Percentiles rank a stretch among this genome's conserved stretches.
Conservation (phyloP, 2,329 filamentous ascomycete genomes). For the Paramyrothecium sp. region DNA sequence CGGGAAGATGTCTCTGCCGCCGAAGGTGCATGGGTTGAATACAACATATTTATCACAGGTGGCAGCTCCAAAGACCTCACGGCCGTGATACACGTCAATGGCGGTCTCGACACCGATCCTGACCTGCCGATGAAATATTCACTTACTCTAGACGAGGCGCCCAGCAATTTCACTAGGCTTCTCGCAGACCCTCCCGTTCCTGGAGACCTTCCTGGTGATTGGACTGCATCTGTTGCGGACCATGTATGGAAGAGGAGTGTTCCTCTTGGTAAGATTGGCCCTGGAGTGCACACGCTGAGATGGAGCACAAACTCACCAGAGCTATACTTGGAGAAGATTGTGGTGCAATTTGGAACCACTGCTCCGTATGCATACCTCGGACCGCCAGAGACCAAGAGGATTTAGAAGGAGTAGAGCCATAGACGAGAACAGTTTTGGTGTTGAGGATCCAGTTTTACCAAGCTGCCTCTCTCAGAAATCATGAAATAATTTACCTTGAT, state of each 20-base stretch:
- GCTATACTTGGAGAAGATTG: slow-evolving; percentile 30
- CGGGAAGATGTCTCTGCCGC: neutral
- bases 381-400: slow-evolving; percentile 18
- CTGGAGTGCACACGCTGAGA: slow-evolving; percentile 21
- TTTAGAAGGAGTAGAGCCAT: too few relatives aligned
- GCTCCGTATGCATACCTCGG: slow-evolving; percentile 20
- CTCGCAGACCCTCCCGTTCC: slow-evolving; percentile 23
- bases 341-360: slow-evolving; percentile 12
- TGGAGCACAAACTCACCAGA: slow-evolving; percentile 26
- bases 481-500: too few relatives aligned
- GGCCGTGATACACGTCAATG: neutral
- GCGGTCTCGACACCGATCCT: slow-evolving; percentile 44
- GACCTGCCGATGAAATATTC: slow-evolving; percentile 44
- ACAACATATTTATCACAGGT: slow-evolving; percentile 24
- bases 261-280: neutral
- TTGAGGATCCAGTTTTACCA: too few relatives aligned
- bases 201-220: neutral
- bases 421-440: too few relatives aligned
- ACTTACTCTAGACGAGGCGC: slow-evolving; percentile 38
- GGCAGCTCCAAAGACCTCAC: slow-evolving; percentile 15
- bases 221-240: neutral
- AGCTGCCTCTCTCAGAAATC: too few relatives aligned
- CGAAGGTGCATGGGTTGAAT: slow-evolving; percentile 16
- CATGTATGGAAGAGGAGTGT: slow-evolving; percentile 7
- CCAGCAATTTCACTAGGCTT: slow-evolving; percentile 22